These are phyloP conservation scores for Breviolum minutum DNA, from an alignment of 73 alveolate genomes.

Conservation along the genomic window DNA sequence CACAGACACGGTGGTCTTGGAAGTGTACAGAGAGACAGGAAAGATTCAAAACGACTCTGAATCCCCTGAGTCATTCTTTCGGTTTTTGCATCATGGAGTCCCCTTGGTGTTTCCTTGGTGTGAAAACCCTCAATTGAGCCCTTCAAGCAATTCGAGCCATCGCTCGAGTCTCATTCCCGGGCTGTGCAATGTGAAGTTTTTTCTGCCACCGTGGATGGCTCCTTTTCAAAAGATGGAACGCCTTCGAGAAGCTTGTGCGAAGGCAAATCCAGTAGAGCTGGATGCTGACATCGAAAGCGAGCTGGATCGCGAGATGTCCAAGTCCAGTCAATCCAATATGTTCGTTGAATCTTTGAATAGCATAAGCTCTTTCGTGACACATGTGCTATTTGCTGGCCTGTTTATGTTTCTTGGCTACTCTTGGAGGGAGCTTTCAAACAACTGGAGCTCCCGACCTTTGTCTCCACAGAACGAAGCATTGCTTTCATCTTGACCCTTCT, in stretches of 20 bases:
- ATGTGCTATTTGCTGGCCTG: neutral
- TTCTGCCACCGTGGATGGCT: constrained; percentile 19
- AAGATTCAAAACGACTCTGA: neutral
- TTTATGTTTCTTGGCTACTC: neutral
- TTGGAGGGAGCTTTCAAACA: constrained; percentile 17
- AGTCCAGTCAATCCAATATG: neutral
- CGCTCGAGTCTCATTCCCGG: neutral
- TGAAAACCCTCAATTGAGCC: neutral
- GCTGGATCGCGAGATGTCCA: neutral
- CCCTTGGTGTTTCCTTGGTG: constrained; percentile 36
- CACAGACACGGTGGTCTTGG: constrained; percentile 54
- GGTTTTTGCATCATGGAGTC: constrained; percentile 13
- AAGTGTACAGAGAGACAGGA: constrained; percentile 5
- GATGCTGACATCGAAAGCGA: neutral
- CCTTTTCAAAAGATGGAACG: constrained; percentile 8
- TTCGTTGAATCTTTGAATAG: neutral
- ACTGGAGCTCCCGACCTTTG: neutral
- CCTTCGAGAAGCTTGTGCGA: constrained; percentile 31
- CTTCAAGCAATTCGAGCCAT: no score
- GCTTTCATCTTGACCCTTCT: constrained; percentile 2
- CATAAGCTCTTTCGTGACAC: neutral
- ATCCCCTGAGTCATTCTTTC: neutral
- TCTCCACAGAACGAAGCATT: neutral
- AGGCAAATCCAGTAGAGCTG: neutral
- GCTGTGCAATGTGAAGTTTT: constrained; percentile 30